Conservation (phyloP, 2,329 filamentous ascomycete species). For the Xylaria sp. region DNA sequence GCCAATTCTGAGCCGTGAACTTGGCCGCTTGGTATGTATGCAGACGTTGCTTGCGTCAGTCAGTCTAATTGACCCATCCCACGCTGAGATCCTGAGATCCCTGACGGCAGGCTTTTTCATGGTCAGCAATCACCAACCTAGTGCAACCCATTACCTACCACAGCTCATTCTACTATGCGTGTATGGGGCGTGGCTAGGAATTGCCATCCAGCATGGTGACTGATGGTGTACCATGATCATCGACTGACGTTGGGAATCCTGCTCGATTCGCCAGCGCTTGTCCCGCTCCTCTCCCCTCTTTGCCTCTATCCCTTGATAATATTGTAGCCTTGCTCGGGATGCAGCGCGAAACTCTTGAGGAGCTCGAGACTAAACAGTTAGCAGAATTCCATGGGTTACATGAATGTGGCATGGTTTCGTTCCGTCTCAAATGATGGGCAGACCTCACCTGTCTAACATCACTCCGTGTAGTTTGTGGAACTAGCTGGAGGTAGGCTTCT, state of each 20-base stretch:
- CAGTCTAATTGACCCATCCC: conserved; percentile 30
- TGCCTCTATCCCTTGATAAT: background rate
- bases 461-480: conserved; percentile 3
- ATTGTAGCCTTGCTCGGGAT: conserved; percentile 1
- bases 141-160: conserved; percentile 37
- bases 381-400: conserved; percentile 26
- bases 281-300: background rate
- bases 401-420: conserved; percentile 32
- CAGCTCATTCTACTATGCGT: conserved; percentile 30
- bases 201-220: conserved; percentile 1
- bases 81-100: conserved; percentile 34
- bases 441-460: conserved; percentile 9
- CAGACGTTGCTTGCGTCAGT: conserved; percentile 21
- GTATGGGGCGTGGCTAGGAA: background rate
- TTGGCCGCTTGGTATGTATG: conserved; percentile 25
- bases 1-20: conserved; percentile 16
- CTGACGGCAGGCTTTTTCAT: conserved; percentile 29
- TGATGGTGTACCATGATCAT: background rate
- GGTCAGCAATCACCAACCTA: conserved; percentile 33
- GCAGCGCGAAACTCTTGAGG: conserved; percentile 2
- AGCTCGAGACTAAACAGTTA: conserved; percentile 8
- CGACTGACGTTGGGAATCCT: conserved; percentile 8
- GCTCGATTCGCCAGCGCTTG: conserved; percentile 12
- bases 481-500: conserved; percentile 19
- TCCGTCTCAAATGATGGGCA: conserved; percentile 19